Conservation (phyloP, 2,329 filamentous ascomycete species). For the Neonectria coccinea region DNA sequence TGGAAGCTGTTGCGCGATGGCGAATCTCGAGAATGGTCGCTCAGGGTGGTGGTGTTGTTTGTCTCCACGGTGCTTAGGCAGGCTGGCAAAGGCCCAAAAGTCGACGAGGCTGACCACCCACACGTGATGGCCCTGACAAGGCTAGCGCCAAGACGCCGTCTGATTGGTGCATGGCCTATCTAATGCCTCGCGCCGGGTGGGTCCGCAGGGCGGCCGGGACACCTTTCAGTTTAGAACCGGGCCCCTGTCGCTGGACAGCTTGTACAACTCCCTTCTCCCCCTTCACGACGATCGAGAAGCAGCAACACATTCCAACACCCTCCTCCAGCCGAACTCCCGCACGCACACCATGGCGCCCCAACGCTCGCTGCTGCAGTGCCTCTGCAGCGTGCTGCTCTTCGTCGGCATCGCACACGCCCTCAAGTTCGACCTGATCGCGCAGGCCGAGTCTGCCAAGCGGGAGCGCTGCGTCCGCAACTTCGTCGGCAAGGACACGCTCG, state of each 20-base stretch:
- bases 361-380: slow-evolving; percentile 66
- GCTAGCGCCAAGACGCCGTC: slow-evolving; percentile 32
- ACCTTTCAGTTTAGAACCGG: slow-evolving; percentile 47
- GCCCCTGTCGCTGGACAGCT: slow-evolving; percentile 34
- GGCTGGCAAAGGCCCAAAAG: slow-evolving; percentile 36
- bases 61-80: slow-evolving; percentile 24
- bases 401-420: slow-evolving; percentile 73
- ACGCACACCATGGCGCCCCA: slow-evolving; percentile 59
- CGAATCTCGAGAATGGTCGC: slow-evolving; percentile 25
- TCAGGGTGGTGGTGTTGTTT: slow-evolving; percentile 24
- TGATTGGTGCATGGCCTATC: slow-evolving; percentile 36
- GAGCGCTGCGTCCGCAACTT: slow-evolving; percentile 98
- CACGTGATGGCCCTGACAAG: slow-evolving; percentile 46
- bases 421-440: slow-evolving; percentile 91
- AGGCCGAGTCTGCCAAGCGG: slow-evolving; percentile 68
- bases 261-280: slow-evolving; percentile 35
- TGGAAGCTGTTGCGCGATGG: slow-evolving; percentile 51
- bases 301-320: slow-evolving; percentile 6
- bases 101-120: slow-evolving; percentile 48
- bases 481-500: slow-evolving; percentile 88
- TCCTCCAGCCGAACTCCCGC: slow-evolving; percentile 16
- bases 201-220: slow-evolving; percentile 45
- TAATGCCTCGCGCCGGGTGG: slow-evolving; percentile 34
- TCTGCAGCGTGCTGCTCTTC: slow-evolving; percentile 70
- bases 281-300: slow-evolving; percentile 23